Conservation (phyloP, 495 filamentous ascomycete genomes). For the Stereocaulon alpinum region DNA sequence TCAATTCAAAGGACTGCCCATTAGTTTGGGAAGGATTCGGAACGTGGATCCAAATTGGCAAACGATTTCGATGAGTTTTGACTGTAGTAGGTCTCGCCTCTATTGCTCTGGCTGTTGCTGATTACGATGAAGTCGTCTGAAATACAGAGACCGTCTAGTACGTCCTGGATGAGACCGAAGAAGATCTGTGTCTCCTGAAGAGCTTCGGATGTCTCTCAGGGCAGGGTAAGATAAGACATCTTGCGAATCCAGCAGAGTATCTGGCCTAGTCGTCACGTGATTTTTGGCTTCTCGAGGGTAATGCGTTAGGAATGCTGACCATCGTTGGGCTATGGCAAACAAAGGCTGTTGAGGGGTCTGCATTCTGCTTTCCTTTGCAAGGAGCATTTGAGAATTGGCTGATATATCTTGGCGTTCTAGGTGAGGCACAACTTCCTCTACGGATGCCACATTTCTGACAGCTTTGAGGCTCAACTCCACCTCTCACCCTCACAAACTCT, state of each 20-base stretch:
- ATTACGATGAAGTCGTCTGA: not conserved
- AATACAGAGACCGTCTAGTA: conserved; percentile 1
- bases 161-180: conserved; percentile 11
- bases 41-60: too few species aligned
- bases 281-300: not conserved
- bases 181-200: conserved; percentile 14
- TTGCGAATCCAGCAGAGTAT: not conserved
- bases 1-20: too few species aligned
- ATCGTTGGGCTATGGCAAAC: conserved; percentile 10
- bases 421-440: too few species aligned
- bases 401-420: too few species aligned
- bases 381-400: too few species aligned
- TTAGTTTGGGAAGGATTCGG: too few species aligned
- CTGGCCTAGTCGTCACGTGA: not conserved
- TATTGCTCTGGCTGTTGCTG: not conserved
- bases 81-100: not conserved
- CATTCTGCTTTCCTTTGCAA: too few species aligned
- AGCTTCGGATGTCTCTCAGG: conserved; percentile 1
- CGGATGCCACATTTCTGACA: too few species aligned
- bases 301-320: conserved; percentile 10
- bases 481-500: too few species aligned
- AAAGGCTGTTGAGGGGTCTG: not conserved
- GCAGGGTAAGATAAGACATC: conserved; percentile 2
- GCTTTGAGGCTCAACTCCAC: too few species aligned
- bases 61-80: not conserved